These are phyloP conservation scores for Salvia miltiorrhiza DNA, from an alignment of 257 asterid genomes.

Conservation along the genomic window DNA sequence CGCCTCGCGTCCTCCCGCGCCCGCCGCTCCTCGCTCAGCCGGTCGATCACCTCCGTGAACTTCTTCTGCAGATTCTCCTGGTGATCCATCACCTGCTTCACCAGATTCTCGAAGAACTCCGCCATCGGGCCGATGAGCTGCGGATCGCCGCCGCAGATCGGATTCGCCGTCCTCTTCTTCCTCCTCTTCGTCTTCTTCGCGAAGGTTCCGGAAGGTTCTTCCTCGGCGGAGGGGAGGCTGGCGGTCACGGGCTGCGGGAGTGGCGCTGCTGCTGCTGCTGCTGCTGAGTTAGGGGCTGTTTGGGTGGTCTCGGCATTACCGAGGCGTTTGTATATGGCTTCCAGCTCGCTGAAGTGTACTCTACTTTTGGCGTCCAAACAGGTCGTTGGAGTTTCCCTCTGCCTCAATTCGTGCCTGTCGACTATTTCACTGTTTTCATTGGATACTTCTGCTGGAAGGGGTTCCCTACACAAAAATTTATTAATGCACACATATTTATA, in stretches of 20 bases:
- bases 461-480: constrained; percentile 50
- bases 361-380: constrained; percentile 28
- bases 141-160: not conserved
- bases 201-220: constrained; percentile 4
- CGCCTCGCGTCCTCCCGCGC: constrained; percentile 62
- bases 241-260: constrained; percentile 15
- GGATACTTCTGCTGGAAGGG: constrained; percentile 38
- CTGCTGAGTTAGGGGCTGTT: constrained; percentile 24
- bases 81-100: constrained; percentile 45
- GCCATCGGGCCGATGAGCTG: constrained; percentile 28
- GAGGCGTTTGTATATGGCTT: constrained; percentile 46
- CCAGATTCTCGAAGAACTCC: constrained; percentile 38
- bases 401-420: constrained; percentile 34
- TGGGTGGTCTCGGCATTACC: constrained; percentile 30
- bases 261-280: not conserved
- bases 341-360: constrained; percentile 54
- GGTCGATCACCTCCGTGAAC: constrained; percentile 46
- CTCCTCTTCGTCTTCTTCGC: constrained; percentile 23
- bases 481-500: not conserved
- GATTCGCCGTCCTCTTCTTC: not conserved
- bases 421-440: constrained; percentile 49
- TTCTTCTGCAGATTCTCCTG: constrained; percentile 48
- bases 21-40: constrained; percentile 48
- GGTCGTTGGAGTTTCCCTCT: constrained; percentile 20
- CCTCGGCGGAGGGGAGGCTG: constrained; percentile 12